Evolutionary conservation across 495 filamentous ascomycete species (phyloP), one percentile per base, ranked within the genome.

Genomic region (Podospora pseudoanserina): DNA sequence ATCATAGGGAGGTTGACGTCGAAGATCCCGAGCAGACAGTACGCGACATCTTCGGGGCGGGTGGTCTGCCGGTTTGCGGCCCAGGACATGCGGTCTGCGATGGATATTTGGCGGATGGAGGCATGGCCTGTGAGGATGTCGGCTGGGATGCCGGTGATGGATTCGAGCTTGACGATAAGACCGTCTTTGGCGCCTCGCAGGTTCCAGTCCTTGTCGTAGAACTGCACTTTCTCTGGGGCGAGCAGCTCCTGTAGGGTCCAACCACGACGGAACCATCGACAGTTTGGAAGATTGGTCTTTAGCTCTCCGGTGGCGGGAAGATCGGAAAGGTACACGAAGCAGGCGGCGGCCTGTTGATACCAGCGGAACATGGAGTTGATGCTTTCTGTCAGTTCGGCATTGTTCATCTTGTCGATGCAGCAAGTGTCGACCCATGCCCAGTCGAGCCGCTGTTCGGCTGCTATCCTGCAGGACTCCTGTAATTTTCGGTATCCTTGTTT

Each of bases 341-440:
- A 78, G 44, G 71, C 68, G 28, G 68, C 53, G 0, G 75, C 68
- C 20, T 73, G 64, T 39, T 68, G 63, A 59, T 78, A 77, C 75
- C 73, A 75, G 27, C 70, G 61, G 64, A 73, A 83, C 78, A 84
- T 83, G 20, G 76, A 80, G 64, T 83, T 83, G 65, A 84, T 81
- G 13, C 80, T 75, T 65, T 79, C 79, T 5, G 71, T 73, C 23
- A 81, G 73, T 68, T 81, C 79, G 30, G 74, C 76, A 58, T 73
- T 78, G 67, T 72, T 78, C 20, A 73, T 75, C 69, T 81, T 81
- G 68, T 81, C 72, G 68, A 79, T 79, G 69, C 74, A 79, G 66
- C 75, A 77, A 11, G 76, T 79, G 66, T 79, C 77, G 18, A 77
- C 64, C 73, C 78, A 79, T 9, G 68, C 64, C 62, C 73, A 79